phyloP scores from a whole-genome alignment of 441 rosid genomes.

The Gossypium armourianum region DNA sequence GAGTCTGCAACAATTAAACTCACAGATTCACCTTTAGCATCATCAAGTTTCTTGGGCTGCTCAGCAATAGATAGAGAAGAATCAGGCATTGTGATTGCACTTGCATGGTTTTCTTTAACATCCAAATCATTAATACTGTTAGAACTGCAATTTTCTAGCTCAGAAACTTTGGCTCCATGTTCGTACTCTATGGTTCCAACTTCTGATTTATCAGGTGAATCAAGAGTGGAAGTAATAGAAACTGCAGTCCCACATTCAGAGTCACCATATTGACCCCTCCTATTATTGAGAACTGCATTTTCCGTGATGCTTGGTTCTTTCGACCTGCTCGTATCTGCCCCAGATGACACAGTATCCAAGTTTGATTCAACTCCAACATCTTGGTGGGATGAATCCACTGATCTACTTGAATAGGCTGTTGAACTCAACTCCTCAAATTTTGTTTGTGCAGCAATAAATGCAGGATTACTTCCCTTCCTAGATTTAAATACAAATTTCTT shows the following conservation, averaged over 20 bases:
- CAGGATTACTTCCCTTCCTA: slow-evolving; percentile 50
- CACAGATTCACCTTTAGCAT: slow-evolving; percentile 25
- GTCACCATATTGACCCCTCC: slow-evolving; percentile 36
- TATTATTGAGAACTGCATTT: slow-evolving; percentile 16
- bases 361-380: slow-evolving; percentile 36
- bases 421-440: slow-evolving; percentile 64
- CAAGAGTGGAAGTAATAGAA: slow-evolving; percentile 76
- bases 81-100: slow-evolving; percentile 21
- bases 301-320: slow-evolving; percentile 21
- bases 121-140: slow-evolving; percentile 22
- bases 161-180: slow-evolving; percentile 31
- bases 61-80: slow-evolving; percentile 22
- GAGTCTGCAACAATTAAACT: slow-evolving; percentile 25
- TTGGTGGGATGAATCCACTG: slow-evolving; percentile 28
- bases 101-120: slow-evolving; percentile 29
- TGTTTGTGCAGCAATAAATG: slow-evolving; percentile 54
- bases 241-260: slow-evolving; percentile 90
- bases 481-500: slow-evolving; percentile 34
- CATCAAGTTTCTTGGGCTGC: slow-evolving; percentile 30
- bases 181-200: slow-evolving; percentile 33
- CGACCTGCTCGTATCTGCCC: slow-evolving; percentile 4
- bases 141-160: slow-evolving; percentile 25
- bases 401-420: slow-evolving; percentile 32
- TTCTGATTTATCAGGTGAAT: slow-evolving; percentile 64
- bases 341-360: slow-evolving; percentile 15